Conservation (phyloP, 2,329 filamentous ascomycete genomes). For the Madurella fahalii region DNA sequence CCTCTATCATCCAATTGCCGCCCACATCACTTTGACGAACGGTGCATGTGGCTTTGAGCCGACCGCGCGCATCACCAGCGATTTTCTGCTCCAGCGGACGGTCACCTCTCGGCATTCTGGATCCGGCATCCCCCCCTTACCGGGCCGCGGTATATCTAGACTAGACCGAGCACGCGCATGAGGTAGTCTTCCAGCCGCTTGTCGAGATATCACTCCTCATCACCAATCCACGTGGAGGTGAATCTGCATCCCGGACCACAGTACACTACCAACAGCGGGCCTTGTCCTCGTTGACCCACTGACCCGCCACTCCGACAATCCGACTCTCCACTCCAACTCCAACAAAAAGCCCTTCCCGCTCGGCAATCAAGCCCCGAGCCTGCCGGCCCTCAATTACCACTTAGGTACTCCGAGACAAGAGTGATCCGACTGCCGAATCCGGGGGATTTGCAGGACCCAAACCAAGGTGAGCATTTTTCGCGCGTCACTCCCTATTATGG, state of each 20-base stretch:
- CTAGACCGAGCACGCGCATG: background rate
- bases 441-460: background rate
- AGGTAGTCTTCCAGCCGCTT: background rate
- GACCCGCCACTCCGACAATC: slow-evolving; percentile 6
- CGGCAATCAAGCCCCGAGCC: slow-evolving; percentile 5
- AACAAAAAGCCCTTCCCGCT: slow-evolving; percentile 7
- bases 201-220: background rate
- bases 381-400: background rate
- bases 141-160: background rate
- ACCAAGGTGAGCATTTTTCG: slow-evolving; percentile 6
- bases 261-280: slow-evolving; percentile 14
- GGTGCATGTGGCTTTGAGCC: slow-evolving; percentile 7
- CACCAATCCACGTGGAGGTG: slow-evolving; percentile 22
- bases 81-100: background rate
- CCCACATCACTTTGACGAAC: slow-evolving; percentile 4
- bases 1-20: slow-evolving; percentile 10
- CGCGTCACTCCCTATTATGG: background rate
- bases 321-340: background rate
- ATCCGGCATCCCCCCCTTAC: slow-evolving; percentile 1
- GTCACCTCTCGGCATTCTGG: slow-evolving; percentile 9
- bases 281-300: slow-evolving; percentile 9
- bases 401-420: background rate
- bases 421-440: background rate
- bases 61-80: background rate
- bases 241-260: slow-evolving; percentile 27